phyloP scores from a whole-genome alignment of 805 yeast species.

The Lachancea nothofagi region DNA sequence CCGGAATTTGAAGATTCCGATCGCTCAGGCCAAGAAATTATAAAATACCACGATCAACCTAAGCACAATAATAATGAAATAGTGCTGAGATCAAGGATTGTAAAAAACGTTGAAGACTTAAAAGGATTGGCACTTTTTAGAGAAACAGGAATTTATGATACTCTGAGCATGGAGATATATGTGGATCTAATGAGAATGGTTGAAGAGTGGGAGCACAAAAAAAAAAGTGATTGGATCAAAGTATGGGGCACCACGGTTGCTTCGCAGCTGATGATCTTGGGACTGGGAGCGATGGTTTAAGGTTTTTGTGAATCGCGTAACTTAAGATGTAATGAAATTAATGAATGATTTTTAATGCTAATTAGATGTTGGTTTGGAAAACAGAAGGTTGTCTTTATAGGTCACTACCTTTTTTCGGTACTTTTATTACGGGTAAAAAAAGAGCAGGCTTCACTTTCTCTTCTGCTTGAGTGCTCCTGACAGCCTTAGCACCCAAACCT shows the following conservation, averaged over 20 bases:
- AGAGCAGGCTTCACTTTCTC: slow-evolving; percentile 19
- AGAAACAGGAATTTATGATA: slow-evolving; percentile 45
- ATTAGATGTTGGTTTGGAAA: neutral
- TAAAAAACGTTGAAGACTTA: slow-evolving; percentile 41
- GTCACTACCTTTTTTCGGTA: slow-evolving; percentile 24
- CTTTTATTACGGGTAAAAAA: slow-evolving; percentile 36
- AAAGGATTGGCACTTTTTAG: slow-evolving; percentile 33
- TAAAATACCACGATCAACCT: slow-evolving; percentile 35
- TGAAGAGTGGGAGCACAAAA: slow-evolving; percentile 45
- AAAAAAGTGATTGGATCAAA: slow-evolving; percentile 41
- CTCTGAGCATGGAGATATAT: slow-evolving; percentile 50
- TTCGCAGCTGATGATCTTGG: slow-evolving; percentile 51
- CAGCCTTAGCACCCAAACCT: slow-evolving; percentile 47
- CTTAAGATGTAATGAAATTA: slow-evolving; percentile 1
- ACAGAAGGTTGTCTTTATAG: neutral
- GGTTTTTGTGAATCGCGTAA: no score
- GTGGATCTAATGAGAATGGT: slow-evolving; percentile 51
- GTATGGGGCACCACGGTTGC: slow-evolving; percentile 58
- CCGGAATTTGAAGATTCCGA: slow-evolving; percentile 19
- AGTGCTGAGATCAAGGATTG: slow-evolving; percentile 38
- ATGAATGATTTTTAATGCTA: neutral
- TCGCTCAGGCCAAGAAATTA: slow-evolving; percentile 18
- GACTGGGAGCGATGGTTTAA: slow-evolving; percentile 54
- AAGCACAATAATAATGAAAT: slow-evolving; percentile 24
- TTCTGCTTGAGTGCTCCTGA: slow-evolving; percentile 11